These are phyloP conservation scores for Raphanus raphanistrum DNA, from an alignment of 345 rosid genomes.

Conservation along the genomic window DNA sequence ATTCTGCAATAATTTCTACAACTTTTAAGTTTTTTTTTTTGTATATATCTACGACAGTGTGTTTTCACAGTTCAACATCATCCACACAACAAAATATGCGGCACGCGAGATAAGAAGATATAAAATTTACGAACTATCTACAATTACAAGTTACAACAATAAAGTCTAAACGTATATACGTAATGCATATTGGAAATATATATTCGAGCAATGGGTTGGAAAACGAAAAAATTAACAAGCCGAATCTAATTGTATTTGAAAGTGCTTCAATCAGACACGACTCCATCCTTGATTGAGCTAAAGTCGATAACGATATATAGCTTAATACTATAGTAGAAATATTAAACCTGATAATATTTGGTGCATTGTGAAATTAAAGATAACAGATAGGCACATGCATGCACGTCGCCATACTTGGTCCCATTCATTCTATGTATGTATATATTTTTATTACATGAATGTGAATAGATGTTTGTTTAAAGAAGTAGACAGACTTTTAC, in stretches of 20 bases:
- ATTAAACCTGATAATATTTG: conserved; percentile 1
- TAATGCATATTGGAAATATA: background rate
- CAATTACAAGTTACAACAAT: background rate
- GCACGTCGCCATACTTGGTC: conserved; percentile 31
- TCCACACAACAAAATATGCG: conserved; percentile 15
- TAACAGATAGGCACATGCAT: conserved; percentile 27
- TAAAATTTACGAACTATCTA: background rate
- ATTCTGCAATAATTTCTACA: background rate
- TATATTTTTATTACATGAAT: conserved; percentile 22
- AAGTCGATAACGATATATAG: background rate
- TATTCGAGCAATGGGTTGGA: background rate
- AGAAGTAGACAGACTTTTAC: conserved; percentile 24
- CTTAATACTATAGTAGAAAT: too few relatives aligned
- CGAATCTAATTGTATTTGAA: conserved; percentile 3
- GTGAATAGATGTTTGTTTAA: conserved; percentile 20
- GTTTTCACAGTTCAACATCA: background rate
- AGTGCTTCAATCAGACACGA: conserved; percentile 3
- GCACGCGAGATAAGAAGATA: conserved; percentile 12
- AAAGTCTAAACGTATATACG: conserved; percentile 2
- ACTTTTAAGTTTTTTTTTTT: background rate
- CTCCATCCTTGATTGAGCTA: conserved; percentile 2
- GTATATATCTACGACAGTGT: background rate
- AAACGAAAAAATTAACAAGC: background rate
- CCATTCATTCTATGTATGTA: conserved; percentile 16
- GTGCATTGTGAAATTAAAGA: conserved; percentile 17